Evolutionary conservation across 2,329 filamentous ascomycete genomes (phyloP).

Genomic region (Alternaria conjuncta): DNA sequence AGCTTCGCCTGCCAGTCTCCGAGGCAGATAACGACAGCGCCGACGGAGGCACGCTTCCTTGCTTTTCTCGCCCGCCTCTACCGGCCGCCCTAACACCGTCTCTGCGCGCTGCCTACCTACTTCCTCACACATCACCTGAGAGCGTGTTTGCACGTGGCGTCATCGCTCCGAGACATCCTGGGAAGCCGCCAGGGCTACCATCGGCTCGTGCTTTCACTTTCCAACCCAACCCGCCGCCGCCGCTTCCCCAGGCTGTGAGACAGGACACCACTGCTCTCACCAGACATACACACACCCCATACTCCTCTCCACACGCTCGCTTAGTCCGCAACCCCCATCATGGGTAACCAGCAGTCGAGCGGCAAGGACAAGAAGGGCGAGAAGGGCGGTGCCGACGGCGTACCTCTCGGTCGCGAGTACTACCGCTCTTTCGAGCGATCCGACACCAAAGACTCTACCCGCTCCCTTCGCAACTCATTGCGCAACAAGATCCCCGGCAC

Average conservation of each 20-base stretch:
- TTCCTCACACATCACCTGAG: conserved; percentile 4
- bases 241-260: conserved; percentile 16
- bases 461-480: conserved; percentile 80
- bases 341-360: conserved; percentile 81
- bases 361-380: conserved; percentile 54
- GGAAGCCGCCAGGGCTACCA: conserved; percentile 24
- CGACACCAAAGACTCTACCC: conserved; percentile 89
- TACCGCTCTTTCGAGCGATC: conserved; percentile 92
- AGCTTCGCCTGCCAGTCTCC: conserved; percentile 37
- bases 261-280: not conserved
- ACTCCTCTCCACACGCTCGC: conserved; percentile 10
- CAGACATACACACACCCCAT: conserved; percentile 16
- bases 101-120: conserved; percentile 16
- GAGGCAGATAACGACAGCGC: conserved; percentile 46
- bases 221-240: conserved; percentile 18
- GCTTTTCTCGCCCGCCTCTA: conserved; percentile 54
- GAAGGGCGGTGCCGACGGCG: conserved; percentile 56
- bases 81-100: conserved; percentile 52
- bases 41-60: conserved; percentile 54
- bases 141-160: conserved; percentile 24
- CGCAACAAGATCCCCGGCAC: conserved; percentile 86
- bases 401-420: conserved; percentile 70
- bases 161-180: conserved; percentile 14
- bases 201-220: conserved; percentile 22
- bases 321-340: conserved; percentile 54